Evolutionary conservation across 805 yeast genomes (phyloP), one percentile per base, ranked within the genome.

Genomic region (Sugiyamaella marilandica): DNA sequence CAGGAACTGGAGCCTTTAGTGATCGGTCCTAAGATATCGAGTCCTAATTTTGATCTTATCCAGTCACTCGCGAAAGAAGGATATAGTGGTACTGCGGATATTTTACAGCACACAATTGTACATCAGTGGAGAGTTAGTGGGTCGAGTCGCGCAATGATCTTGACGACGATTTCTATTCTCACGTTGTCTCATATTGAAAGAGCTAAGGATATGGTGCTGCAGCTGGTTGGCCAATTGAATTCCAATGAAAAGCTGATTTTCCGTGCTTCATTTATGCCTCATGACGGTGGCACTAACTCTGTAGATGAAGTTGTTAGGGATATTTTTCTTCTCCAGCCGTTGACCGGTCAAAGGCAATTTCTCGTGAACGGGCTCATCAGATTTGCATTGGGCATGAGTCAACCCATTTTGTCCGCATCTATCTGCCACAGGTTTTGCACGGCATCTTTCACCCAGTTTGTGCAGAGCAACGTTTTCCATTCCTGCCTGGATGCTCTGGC

Each of bases 381-480:
- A 5, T 35, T 52, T 14, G 44, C 51, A 18, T 41, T 55, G 16
- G 33, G 33, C 26, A 21, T 41, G 5, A 52, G 56, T 16, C 18
- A 37, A 19, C 52, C 56, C n/a, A 49, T 55, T n/a, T 39, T 55
- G 19, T 49, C 52, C 10, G 54, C 56, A 10, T 53, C 59, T 5
- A 26, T 47, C n/a, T 45, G 52, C 18, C 34, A 19, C 19, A 10
- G 52, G 39, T 49, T 55, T 18, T 34, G 35, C 8, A 10, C 21
- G 7, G 34, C 19, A 11, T 14, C 11, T 11, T 18, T 49, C 31
- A 5, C 47, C 5, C 11, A 16, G 2, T 50, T 24, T 33, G 32
- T 53, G 10, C 18, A 37, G 11, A 26, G 50, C 5, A 32, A 41
- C 11, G 47, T 46, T 7, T 26, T 53, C 21, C 32, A 50, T 19